Evolutionary conservation across 1,284 basidiomycete species (phyloP), one percentile per base, ranked within the genome.

Genomic region (Ganoderma lingzhi): DNA sequence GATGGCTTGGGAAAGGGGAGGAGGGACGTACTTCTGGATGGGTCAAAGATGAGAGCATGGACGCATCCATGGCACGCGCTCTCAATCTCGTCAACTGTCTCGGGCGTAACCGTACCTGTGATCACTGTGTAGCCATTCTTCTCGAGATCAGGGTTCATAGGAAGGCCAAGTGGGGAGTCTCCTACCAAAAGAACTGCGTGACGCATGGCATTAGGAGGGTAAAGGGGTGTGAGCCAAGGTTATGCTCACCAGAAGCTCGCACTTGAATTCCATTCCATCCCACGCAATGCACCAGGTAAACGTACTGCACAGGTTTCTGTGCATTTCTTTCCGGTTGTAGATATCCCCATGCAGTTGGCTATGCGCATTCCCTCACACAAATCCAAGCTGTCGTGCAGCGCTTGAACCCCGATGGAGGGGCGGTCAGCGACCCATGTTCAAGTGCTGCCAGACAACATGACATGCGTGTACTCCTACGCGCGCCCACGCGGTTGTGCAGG

Each of bases 101-200:
- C 90, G 1, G 89, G 86, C 17, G 86, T 87, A 2, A 89, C 82
- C 15, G 94, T 93, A 71, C 91, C 95, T 6, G 90, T 85, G 73
- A 96, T 90, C 53, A 96, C 89, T 74, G 95, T 91, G 76, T 92
- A 95, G 0, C 93, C 93, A 73, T 90, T 88, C 76, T 84, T 85
- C 80, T 94, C 92, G 53, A 96, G 83, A 70, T 91, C 89, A 62
- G 86, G 77, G 64, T 94, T 89, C 61, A 96, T 80, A 15, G 93
- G 89, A 23, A 88, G 82, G 14, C 88, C 93, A 62, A 91, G 84
- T 0, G 90, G 87, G 37, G 86, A 84, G 76, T 96, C 94, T 23
- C 90, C 94, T 53, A 94, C 94, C 60, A 96, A 85, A 30, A 96
- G 86, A 60, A 95, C 93, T 94, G 76, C 23, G 56, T 53, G 42